phyloP scores from a whole-genome alignment of 2,329 filamentous ascomycete genomes.

The Coccinonectria pachysandricola region DNA sequence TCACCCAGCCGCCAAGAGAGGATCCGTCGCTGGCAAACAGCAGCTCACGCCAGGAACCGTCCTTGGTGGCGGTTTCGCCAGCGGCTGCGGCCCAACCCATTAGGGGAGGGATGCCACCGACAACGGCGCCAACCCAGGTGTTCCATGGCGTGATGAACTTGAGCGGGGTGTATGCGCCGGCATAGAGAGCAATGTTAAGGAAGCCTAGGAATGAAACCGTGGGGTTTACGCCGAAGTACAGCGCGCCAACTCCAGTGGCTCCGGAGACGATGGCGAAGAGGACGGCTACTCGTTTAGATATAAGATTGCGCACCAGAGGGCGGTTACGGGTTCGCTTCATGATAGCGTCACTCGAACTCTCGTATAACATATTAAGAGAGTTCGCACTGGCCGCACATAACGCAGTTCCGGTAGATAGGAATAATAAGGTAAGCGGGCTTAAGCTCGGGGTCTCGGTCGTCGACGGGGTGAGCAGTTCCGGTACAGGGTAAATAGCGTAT shows the following conservation, averaged over 20 bases:
- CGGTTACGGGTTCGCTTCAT: constrained; percentile 92
- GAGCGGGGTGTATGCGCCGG: constrained; percentile 82
- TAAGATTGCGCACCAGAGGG: constrained; percentile 72
- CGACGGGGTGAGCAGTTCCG: constrained; percentile 66
- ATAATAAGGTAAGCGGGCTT: constrained; percentile 81
- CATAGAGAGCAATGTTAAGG: constrained; percentile 81
- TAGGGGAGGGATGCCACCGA: constrained; percentile 85
- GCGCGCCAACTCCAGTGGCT: constrained; percentile 53
- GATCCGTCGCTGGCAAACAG: constrained; percentile 55
- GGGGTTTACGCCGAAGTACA: constrained; percentile 88
- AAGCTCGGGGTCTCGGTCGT: constrained; percentile 63
- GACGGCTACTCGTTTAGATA: constrained; percentile 61
- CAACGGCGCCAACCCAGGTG: constrained; percentile 88
- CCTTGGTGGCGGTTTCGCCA: constrained; percentile 69
- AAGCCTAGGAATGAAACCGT: constrained; percentile 81
- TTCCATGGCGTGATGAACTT: constrained; percentile 82
- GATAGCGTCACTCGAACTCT: constrained; percentile 77
- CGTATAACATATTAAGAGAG: constrained; percentile 94
- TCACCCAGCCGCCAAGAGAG: constrained; percentile 73
- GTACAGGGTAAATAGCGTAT: constrained; percentile 88
- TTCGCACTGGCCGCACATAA: constrained; percentile 88
- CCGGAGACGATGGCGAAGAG: constrained; percentile 72
- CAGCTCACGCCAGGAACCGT: constrained; percentile 68
- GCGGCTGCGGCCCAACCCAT: constrained; percentile 98
- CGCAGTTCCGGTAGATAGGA: constrained; percentile 81